Evolutionary conservation across 2,329 filamentous ascomycete genomes (phyloP).

Genomic region (Aschersonia sp.): DNA sequence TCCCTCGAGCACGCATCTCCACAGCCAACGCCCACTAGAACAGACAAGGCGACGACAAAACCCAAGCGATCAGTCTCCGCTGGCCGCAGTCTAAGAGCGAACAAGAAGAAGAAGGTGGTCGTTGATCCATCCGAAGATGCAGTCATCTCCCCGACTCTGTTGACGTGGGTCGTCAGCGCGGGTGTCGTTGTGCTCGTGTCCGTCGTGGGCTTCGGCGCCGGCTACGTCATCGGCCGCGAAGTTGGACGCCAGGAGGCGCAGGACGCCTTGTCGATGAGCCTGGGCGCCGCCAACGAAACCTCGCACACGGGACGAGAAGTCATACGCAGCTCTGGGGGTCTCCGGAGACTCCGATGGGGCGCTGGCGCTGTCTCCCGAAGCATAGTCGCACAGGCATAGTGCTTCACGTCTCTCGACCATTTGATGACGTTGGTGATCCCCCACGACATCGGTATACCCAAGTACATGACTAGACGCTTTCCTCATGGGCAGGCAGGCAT

Average conservation of each 20-base stretch:
- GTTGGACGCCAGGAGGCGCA: conserved; percentile 47
- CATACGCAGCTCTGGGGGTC: conserved; percentile 34
- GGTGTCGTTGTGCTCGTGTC: conserved; percentile 54
- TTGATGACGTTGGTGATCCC: too few species aligned
- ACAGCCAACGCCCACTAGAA: conserved; percentile 13
- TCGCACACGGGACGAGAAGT: conserved; percentile 38
- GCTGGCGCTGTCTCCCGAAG: conserved; percentile 34
- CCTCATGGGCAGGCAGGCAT: too few species aligned
- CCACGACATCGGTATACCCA: too few species aligned
- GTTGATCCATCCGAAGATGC: conserved; percentile 17
- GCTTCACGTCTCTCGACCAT: too few species aligned
- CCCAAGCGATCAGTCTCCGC: conserved; percentile 32
- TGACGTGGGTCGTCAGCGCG: conserved; percentile 52
- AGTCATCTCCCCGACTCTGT: conserved; percentile 41
- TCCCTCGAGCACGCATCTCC: conserved; percentile 15
- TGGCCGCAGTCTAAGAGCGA: conserved; percentile 26
- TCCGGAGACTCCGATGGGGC: conserved; percentile 40
- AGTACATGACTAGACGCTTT: too few species aligned
- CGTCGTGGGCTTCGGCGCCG: conserved; percentile 54
- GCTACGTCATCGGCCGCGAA: conserved; percentile 53
- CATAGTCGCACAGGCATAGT: conserved; percentile 26
- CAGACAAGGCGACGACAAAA: conserved; percentile 22
- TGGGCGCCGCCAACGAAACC: conserved; percentile 27
- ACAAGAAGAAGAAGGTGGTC: conserved; percentile 45
- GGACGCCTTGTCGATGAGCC: conserved; percentile 31